Conservation (phyloP, 225 moss, liverwort and hornwort genomes). For the Sphagnum tenellum region DNA sequence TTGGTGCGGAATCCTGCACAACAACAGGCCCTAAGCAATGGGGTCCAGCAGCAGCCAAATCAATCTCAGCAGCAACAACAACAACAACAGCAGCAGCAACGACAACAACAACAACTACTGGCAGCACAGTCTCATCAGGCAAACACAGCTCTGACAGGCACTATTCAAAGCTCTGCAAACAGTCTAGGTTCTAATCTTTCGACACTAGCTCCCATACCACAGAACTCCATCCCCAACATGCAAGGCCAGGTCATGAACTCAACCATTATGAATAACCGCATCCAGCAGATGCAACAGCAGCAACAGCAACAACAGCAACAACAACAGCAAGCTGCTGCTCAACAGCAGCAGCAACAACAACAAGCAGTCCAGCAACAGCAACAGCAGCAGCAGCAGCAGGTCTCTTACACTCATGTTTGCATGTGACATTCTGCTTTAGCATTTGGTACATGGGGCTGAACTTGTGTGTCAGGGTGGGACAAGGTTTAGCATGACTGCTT, state of each 20-base stretch:
- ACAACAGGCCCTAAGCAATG: constrained; percentile 19
- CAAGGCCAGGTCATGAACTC: constrained; percentile 45
- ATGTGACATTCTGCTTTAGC: too few relatives aligned
- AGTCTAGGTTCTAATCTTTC: constrained; percentile 39
- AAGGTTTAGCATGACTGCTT: too few relatives aligned
- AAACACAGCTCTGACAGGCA: constrained; percentile 22
- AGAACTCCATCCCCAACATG: constrained; percentile 35
- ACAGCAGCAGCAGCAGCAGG: too few relatives aligned
- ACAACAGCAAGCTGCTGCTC: constrained; percentile 16
- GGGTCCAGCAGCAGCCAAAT: constrained; percentile 24
- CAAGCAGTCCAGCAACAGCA: constrained; percentile 5
- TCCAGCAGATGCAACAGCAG: constrained; percentile 49
- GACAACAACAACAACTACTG: constrained; percentile 41
- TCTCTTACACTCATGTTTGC: too few relatives aligned
- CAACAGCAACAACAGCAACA: not conserved
- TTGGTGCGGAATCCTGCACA: constrained; percentile 35
- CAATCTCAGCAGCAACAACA: constrained; percentile 44
- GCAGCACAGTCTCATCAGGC: constrained; percentile 42
- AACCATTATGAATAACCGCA: constrained; percentile 31
- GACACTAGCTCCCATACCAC: constrained; percentile 28
- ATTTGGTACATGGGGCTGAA: too few relatives aligned
- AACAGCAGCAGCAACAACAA: constrained; percentile 22
- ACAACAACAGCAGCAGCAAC: constrained; percentile 32
- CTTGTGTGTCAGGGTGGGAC: too few relatives aligned
- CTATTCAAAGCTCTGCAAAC: constrained; percentile 24